phyloP scores from a whole-genome alignment of 306 rosid species.

The Lathyrus tuberosus region DNA sequence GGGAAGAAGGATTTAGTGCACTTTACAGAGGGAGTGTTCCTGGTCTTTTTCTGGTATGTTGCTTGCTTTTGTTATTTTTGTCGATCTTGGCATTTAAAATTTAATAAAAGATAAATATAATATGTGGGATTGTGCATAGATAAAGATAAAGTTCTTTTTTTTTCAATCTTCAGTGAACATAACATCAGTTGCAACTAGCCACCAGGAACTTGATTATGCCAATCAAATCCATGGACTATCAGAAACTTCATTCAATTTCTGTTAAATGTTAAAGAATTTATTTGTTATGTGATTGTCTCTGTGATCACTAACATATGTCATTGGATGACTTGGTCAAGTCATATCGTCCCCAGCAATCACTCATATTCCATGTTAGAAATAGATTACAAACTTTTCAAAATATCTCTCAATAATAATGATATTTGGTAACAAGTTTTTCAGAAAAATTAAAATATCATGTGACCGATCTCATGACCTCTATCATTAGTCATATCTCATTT shows the following conservation, averaged over 20 bases:
- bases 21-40: conserved; percentile 85
- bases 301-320: background rate
- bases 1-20: conserved; percentile 78
- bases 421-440: background rate
- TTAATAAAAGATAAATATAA: background rate
- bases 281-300: conserved; percentile 13
- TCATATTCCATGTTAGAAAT: conserved; percentile 2
- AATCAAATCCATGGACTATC: conserved; percentile 5
- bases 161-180: conserved; percentile 20
- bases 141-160: conserved; percentile 5
- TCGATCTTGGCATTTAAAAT: conserved; percentile 20
- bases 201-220: background rate
- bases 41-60: conserved; percentile 78
- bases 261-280: background rate
- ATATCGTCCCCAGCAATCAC: conserved; percentile 1
- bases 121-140: conserved; percentile 18
- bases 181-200: background rate
- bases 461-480: background rate
- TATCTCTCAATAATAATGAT: background rate
- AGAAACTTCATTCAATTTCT: conserved; percentile 14
- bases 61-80: conserved; percentile 34
- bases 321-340: conserved; percentile 11
- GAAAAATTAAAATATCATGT: background rate
- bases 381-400: background rate
- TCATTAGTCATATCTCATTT: background rate